Conservation (phyloP, 2,329 filamentous ascomycete genomes). For the Colletotrichum sublineola region DNA sequence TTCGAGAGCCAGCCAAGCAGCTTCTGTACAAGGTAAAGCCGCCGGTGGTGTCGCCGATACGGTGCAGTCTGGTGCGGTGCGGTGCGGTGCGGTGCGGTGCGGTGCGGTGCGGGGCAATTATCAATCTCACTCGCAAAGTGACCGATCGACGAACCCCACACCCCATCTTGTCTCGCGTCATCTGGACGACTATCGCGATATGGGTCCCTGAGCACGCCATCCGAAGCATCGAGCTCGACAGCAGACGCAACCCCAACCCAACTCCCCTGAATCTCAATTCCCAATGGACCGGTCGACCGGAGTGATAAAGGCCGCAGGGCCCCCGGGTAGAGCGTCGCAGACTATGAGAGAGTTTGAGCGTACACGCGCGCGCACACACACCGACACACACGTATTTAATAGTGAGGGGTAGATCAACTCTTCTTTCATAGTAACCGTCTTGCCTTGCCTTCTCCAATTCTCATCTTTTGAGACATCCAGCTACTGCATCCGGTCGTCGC, state of each 20-base stretch:
- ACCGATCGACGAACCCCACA: slow-evolving; percentile 14
- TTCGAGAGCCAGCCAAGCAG: not conserved
- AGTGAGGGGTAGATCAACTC: slow-evolving; percentile 31
- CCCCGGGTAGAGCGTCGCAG: slow-evolving; percentile 11
- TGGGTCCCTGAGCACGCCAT: slow-evolving; percentile 43
- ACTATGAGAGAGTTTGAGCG: slow-evolving; percentile 3
- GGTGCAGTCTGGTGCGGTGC: slow-evolving; percentile 25
- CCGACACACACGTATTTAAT: not conserved
- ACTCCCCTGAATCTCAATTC: slow-evolving; percentile 5
- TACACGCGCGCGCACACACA: not conserved
- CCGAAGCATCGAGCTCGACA: slow-evolving; percentile 36
- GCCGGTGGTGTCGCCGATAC: slow-evolving; percentile 19
- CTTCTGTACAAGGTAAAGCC: not conserved
- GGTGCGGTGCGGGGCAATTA: slow-evolving; percentile 12
- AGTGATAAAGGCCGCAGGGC: slow-evolving; percentile 27
- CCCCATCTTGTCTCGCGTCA: slow-evolving; percentile 38
- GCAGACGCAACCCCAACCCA: not conserved
- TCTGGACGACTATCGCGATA: slow-evolving; percentile 40
- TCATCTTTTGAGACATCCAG: not conserved
- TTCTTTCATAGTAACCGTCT: not conserved
- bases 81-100: slow-evolving; percentile 27
- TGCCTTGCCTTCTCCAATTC: slow-evolving; percentile 10
- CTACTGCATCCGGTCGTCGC: not conserved
- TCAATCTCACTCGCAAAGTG: slow-evolving; percentile 7
- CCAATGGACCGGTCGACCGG: slow-evolving; percentile 8